Percentiles rank a stretch among this genome's conserved stretches.
Conservation (phyloP, 257 asterid genomes). For the Sherardia arvensis region DNA sequence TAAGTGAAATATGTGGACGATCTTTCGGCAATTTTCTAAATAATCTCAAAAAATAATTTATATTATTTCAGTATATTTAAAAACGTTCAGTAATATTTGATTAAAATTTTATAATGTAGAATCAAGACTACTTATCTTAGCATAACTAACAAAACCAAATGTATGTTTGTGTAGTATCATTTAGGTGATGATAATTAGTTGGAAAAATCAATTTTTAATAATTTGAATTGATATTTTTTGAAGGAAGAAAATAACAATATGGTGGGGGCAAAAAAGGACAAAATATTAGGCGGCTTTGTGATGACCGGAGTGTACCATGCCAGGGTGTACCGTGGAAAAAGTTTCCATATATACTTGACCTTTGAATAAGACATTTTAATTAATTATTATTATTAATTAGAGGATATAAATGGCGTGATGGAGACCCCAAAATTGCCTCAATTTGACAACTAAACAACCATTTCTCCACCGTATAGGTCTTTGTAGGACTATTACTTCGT, state of each 20-base stretch:
- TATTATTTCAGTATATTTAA: too few relatives aligned
- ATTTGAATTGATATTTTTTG: neutral
- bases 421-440: conserved; percentile 4
- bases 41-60: too few relatives aligned
- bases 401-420: neutral
- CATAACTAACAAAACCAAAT: too few relatives aligned
- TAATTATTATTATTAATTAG: neutral
- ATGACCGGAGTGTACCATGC: neutral
- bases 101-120: too few relatives aligned
- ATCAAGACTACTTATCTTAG: too few relatives aligned
- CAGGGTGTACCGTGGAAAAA: conserved; percentile 1
- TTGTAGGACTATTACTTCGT: neutral
- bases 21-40: too few relatives aligned
- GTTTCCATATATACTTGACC: neutral
- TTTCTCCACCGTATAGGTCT: neutral
- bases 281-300: neutral
- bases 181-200: too few relatives aligned
- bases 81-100: too few relatives aligned
- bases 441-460: conserved; percentile 4
- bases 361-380: neutral
- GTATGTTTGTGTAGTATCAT: too few relatives aligned
- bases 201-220: too few relatives aligned
- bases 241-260: neutral
- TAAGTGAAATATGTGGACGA: too few relatives aligned
- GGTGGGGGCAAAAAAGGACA: neutral